A percentile compares a stretch with the other conserved stretches of the same genome.
These are phyloP conservation scores for Cystobasidium slooffiae DNA, from an alignment of 1,284 basidiomycete species.

Conservation along the genomic window DNA sequence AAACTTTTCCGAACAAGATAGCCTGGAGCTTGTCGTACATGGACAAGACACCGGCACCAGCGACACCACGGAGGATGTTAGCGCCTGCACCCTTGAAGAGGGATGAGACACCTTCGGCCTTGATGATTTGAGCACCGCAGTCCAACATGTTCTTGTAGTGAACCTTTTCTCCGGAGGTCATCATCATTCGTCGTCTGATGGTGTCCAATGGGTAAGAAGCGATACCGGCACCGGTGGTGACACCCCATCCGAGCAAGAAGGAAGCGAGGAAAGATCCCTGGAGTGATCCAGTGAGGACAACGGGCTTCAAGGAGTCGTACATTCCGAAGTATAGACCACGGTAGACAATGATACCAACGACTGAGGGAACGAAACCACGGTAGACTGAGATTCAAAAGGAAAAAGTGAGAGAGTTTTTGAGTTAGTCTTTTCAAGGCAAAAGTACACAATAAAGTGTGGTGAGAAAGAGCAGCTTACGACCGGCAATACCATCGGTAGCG, in stretches of 20 bases:
- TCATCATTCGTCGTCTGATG: conserved; percentile 74
- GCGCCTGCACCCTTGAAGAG: conserved; percentile 95
- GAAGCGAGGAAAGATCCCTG: conserved; percentile 89
- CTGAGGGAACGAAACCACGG: conserved; percentile 92
- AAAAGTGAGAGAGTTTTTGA: not conserved
- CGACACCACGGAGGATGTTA: conserved; percentile 97
- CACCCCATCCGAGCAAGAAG: conserved; percentile 89
- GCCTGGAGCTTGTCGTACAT: conserved; percentile 55
- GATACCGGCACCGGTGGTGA: conserved; percentile 92
- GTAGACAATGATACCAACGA: conserved; percentile 94
- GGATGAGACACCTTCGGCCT: conserved; percentile 81
- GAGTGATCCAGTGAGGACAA: conserved; percentile 83
- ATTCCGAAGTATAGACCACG: conserved; percentile 69
- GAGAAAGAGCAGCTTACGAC: conserved; percentile 49
- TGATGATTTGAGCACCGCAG: conserved; percentile 73
- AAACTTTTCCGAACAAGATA: conserved; percentile 85
- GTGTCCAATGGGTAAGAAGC: conserved; percentile 94
- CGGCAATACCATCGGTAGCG: conserved; percentile 60
- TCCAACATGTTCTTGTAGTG: conserved; percentile 79
- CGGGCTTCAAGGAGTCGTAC: conserved; percentile 85
- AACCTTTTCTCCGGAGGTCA: conserved; percentile 69
- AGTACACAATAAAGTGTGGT: not conserved
- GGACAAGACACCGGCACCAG: conserved; percentile 83
- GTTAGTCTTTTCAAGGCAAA: not conserved
- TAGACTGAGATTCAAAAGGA: conserved; percentile 62